A percentile compares a stretch with the other conserved stretches of the same genome.
These are phyloP conservation scores for Zalaria obscura DNA, from an alignment of 2,329 filamentous ascomycete species.

Conservation along the genomic window DNA sequence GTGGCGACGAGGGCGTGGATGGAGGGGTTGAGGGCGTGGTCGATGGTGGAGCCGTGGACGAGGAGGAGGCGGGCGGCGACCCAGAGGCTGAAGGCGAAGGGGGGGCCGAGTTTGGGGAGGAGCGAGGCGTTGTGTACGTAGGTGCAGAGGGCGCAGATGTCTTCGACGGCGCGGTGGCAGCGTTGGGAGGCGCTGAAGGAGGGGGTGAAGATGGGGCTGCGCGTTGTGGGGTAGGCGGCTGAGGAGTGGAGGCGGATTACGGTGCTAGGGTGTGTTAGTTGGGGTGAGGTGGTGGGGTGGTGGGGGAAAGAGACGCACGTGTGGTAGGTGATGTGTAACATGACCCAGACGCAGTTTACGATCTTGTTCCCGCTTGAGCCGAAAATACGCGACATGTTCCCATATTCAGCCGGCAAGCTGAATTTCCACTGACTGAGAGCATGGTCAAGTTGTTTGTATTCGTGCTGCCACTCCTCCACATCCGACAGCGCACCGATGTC, in stretches of 20 bases:
- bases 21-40: slow-evolving; percentile 66
- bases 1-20: slow-evolving; percentile 73
- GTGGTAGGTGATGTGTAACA: slow-evolving; percentile 82
- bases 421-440: slow-evolving; percentile 74
- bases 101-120: slow-evolving; percentile 69
- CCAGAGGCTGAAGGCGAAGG: slow-evolving; percentile 87
- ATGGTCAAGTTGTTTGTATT: slow-evolving; percentile 73
- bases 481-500: slow-evolving; percentile 75
- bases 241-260: slow-evolving; percentile 85
- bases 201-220: slow-evolving; percentile 77
- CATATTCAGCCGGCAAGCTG: slow-evolving; percentile 66
- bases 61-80: slow-evolving; percentile 76
- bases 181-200: slow-evolving; percentile 75
- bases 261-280: slow-evolving; percentile 34
- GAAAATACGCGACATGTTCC: slow-evolving; percentile 69
- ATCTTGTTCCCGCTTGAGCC: slow-evolving; percentile 48
- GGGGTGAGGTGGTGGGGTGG: neutral
- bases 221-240: slow-evolving; percentile 79
- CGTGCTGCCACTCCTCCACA: slow-evolving; percentile 78
- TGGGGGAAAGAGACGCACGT: slow-evolving; percentile 37
- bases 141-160: slow-evolving; percentile 63
- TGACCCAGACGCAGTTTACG: slow-evolving; percentile 73
- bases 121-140: slow-evolving; percentile 65
- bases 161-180: slow-evolving; percentile 70
- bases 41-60: slow-evolving; percentile 81